These are phyloP conservation scores for Lecanicillium sp. DNA, from an alignment of 2,329 filamentous ascomycete genomes.

Conservation along the genomic window DNA sequence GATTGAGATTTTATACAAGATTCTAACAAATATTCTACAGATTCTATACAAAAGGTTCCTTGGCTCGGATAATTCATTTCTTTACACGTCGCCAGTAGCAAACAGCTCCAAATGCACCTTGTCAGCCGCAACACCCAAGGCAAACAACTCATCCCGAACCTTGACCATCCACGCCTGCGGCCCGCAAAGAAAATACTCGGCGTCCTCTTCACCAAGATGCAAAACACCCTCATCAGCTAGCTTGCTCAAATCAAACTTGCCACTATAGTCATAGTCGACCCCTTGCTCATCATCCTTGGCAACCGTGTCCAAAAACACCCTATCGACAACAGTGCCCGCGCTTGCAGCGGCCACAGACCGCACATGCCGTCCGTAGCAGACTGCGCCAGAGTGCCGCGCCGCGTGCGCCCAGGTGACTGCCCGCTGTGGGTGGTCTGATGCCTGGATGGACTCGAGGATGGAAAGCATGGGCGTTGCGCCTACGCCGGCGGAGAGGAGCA, in stretches of 20 bases:
- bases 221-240: slow-evolving; percentile 42
- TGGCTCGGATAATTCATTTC: background rate
- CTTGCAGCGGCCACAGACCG: slow-evolving; percentile 26
- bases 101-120: slow-evolving; percentile 59
- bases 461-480: slow-evolving; percentile 59
- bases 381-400: slow-evolving; percentile 38
- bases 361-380: slow-evolving; percentile 48
- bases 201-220: slow-evolving; percentile 38
- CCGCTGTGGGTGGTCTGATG: slow-evolving; percentile 20
- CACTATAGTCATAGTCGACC: slow-evolving; percentile 47
- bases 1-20: no score
- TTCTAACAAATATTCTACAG: no score
- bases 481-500: slow-evolving; percentile 60
- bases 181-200: slow-evolving; percentile 63
- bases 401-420: slow-evolving; percentile 57
- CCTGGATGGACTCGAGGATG: slow-evolving; percentile 50
- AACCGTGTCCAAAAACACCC: slow-evolving; percentile 47
- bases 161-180: slow-evolving; percentile 59
- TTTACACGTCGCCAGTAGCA: slow-evolving; percentile 37
- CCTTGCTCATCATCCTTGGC: slow-evolving; percentile 32
- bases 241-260: slow-evolving; percentile 46
- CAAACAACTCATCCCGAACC: slow-evolving; percentile 39
- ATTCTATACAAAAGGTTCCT: no score
- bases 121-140: slow-evolving; percentile 41
- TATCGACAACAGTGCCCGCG: slow-evolving; percentile 12